phyloP scores from a whole-genome alignment of 768 basidiomycete species.

The Pulveroboletus sp. region DNA sequence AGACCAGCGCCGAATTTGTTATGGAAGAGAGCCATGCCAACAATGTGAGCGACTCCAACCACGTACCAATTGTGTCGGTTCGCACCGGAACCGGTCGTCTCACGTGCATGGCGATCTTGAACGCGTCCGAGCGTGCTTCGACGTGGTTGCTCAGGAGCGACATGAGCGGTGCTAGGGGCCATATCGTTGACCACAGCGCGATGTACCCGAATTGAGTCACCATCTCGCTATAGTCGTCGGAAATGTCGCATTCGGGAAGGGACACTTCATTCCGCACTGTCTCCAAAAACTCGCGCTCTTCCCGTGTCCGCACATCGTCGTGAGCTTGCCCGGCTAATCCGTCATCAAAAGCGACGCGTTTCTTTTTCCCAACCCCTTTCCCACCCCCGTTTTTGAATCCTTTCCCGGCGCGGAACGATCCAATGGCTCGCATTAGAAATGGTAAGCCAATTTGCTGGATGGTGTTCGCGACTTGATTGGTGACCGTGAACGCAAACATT shows the following conservation, averaged over 20 bases:
- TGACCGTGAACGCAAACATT: conserved; percentile 91
- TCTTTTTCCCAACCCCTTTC: conserved; percentile 41
- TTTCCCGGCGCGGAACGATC: conserved; percentile 45
- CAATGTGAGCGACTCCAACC: conserved; percentile 85
- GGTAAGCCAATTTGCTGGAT: conserved; percentile 81
- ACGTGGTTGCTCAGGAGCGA: conserved; percentile 89
- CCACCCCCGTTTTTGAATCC: conserved; percentile 23
- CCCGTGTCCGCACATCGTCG: conserved; percentile 36
- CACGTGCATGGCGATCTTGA: conserved; percentile 86
- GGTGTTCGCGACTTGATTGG: conserved; percentile 77
- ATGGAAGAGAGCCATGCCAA: conserved; percentile 87
- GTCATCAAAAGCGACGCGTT: conserved; percentile 69
- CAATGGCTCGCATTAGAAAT: conserved; percentile 60
- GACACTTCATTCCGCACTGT: conserved; percentile 70
- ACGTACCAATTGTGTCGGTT: conserved; percentile 89
- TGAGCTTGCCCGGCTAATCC: conserved; percentile 36
- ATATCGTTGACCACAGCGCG: conserved; percentile 87
- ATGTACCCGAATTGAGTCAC: conserved; percentile 93
- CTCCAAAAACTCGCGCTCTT: conserved; percentile 78
- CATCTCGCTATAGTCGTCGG: conserved; percentile 95
- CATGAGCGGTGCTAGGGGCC: conserved; percentile 89
- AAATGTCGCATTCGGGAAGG: conserved; percentile 76
- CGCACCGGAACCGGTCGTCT: conserved; percentile 83
- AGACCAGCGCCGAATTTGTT: conserved; percentile 86
- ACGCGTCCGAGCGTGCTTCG: conserved; percentile 89